phyloP scores from a whole-genome alignment of 1,284 basidiomycete genomes.

The Cerrena zonata region DNA sequence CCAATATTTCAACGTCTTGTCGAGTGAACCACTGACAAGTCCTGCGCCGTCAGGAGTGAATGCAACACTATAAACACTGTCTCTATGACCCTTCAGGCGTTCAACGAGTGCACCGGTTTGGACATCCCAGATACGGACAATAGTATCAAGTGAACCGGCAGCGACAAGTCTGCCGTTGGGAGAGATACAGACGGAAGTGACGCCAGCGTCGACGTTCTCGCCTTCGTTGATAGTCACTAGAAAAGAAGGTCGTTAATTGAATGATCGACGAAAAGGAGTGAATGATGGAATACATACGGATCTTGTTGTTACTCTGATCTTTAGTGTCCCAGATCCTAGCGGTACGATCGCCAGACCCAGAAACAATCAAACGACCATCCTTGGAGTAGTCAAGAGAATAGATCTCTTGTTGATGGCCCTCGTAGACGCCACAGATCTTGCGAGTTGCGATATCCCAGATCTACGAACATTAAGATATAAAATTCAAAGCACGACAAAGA shows the following conservation, averaged over 20 bases:
- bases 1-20: constrained; percentile 74
- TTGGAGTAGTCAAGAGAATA: constrained; percentile 81
- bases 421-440: constrained; percentile 64
- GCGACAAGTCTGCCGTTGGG: constrained; percentile 66
- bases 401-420: constrained; percentile 83
- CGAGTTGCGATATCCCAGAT: constrained; percentile 81
- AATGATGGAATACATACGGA: constrained; percentile 18
- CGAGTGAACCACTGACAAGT: constrained; percentile 65
- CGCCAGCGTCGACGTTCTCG: constrained; percentile 54
- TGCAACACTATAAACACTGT: constrained; percentile 72
- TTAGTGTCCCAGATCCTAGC: constrained; percentile 80
- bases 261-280: background rate
- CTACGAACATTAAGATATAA: constrained; percentile 28
- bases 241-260: background rate
- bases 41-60: constrained; percentile 70
- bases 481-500: background rate
- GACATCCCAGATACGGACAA: constrained; percentile 72
- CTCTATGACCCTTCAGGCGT: constrained; percentile 66
- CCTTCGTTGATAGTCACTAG: constrained; percentile 36
- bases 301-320: constrained; percentile 45
- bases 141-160: constrained; percentile 68
- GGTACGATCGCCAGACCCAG: constrained; percentile 79
- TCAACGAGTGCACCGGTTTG: constrained; percentile 62
- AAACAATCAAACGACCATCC: constrained; percentile 73
- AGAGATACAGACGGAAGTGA: constrained; percentile 61